Evolutionary conservation across 352 stramenopile genomes (phyloP).

Genomic region (Pythium apleroticum): DNA sequence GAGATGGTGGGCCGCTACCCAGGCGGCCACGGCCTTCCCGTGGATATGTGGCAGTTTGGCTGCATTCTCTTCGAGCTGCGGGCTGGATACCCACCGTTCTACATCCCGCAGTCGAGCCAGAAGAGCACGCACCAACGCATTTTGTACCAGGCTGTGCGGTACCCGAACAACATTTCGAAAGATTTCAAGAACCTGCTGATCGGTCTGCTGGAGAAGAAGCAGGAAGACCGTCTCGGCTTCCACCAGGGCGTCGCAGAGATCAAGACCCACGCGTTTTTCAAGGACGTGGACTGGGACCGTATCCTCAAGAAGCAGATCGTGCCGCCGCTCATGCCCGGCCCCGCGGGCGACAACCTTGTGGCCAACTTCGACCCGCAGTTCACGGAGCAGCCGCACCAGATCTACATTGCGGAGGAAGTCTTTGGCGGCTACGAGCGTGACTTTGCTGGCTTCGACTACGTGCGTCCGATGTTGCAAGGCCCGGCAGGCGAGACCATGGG

Average conservation of each 20-base stretch:
- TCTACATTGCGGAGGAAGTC: slow-evolving; percentile 73
- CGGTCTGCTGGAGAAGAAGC: slow-evolving; percentile 77
- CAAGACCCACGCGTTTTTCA: slow-evolving; percentile 79
- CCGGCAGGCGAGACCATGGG: slow-evolving; percentile 9
- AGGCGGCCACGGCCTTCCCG: slow-evolving; percentile 80
- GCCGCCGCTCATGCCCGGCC: slow-evolving; percentile 63
- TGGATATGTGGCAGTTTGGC: slow-evolving; percentile 94
- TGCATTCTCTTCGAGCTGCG: slow-evolving; percentile 94
- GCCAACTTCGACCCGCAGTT: slow-evolving; percentile 89
- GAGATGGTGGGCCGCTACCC: slow-evolving; percentile 85
- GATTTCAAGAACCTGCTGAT: slow-evolving; percentile 75
- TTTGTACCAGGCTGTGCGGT: slow-evolving; percentile 82
- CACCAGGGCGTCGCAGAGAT: slow-evolving; percentile 56
- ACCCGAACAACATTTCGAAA: slow-evolving; percentile 80
- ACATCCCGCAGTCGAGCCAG: slow-evolving; percentile 87
- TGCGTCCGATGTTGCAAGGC: slow-evolving; percentile 35
- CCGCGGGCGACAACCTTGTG: slow-evolving; percentile 66
- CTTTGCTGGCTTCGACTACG: slow-evolving; percentile 85
- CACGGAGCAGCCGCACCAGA: slow-evolving; percentile 78
- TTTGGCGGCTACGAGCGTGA: slow-evolving; percentile 68
- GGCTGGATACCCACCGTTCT: slow-evolving; percentile 91
- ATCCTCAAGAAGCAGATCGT: slow-evolving; percentile 62
- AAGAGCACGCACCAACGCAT: slow-evolving; percentile 91
- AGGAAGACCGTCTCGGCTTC: slow-evolving; percentile 75
- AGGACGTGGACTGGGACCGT: slow-evolving; percentile 71